Conservation (phyloP, 2,329 filamentous ascomycete genomes). For the Aspergillus bombycis region DNA sequence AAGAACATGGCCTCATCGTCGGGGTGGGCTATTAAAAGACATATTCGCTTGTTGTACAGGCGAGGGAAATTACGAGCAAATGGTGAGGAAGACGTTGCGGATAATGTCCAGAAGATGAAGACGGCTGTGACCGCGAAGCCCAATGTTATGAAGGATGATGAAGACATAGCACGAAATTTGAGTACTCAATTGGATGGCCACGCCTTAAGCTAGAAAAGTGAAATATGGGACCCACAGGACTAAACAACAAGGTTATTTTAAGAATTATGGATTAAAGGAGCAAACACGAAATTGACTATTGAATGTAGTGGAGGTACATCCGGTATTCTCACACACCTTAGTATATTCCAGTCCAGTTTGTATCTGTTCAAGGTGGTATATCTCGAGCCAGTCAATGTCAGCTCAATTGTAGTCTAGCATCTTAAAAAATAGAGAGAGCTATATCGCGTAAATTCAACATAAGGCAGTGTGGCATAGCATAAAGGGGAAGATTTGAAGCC, state of each 20-base stretch:
- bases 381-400: no score
- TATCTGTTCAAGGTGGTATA: not conserved
- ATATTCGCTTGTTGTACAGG: conserved; percentile 81
- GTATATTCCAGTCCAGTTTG: not conserved
- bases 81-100: conserved; percentile 43
- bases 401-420: not conserved
- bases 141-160: conserved; percentile 30
- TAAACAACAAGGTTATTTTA: not conserved
- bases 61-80: conserved; percentile 55
- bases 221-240: not conserved
- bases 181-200: not conserved
- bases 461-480: not conserved
- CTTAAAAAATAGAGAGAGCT: not conserved
- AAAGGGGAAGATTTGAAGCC: not conserved
- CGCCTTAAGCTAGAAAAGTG: not conserved
- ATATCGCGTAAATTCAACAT: not conserved
- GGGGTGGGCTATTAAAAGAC: conserved; percentile 91
- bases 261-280: not conserved
- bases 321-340: not conserved
- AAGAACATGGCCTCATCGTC: conserved; percentile 99
- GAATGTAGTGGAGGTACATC: not conserved
- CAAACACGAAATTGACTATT: not conserved
- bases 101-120: conserved; percentile 48
- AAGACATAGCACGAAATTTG: conserved; percentile 17
- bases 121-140: conserved; percentile 44